phyloP scores from a whole-genome alignment of 1,284 basidiomycete genomes.

The Stereum hirsutum region DNA sequence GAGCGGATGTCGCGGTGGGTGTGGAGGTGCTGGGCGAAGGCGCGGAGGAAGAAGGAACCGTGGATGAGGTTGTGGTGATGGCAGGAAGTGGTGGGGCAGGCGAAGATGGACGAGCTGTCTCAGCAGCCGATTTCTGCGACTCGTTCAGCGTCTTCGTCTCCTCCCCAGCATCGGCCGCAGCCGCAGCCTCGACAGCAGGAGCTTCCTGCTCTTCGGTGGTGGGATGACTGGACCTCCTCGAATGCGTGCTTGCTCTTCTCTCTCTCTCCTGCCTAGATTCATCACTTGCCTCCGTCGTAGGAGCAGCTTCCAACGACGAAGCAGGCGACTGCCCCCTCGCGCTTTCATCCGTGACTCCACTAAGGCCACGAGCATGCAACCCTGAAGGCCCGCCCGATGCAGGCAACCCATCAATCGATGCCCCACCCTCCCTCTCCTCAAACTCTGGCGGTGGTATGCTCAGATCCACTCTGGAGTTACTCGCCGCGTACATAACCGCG shows the following conservation, averaged over 20 bases:
- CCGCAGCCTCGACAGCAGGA: background rate
- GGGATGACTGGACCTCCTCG: no score
- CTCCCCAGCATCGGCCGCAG: background rate
- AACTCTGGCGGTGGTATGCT: constrained; percentile 27
- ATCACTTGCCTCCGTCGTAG: no score
- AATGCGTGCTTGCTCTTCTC: no score
- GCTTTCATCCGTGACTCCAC: background rate
- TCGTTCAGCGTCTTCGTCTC: background rate
- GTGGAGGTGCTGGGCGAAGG: background rate
- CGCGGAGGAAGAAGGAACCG: background rate
- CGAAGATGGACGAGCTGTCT: background rate
- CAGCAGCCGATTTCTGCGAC: background rate
- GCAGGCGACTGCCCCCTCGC: background rate
- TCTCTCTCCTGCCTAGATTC: no score
- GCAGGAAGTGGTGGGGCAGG: background rate
- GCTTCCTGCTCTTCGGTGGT: no score
- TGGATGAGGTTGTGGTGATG: background rate
- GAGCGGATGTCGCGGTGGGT: background rate
- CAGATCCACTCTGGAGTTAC: constrained; percentile 23
- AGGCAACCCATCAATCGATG: constrained; percentile 12
- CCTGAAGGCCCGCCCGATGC: background rate
- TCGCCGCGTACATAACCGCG: constrained; percentile 31
- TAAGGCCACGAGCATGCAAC: background rate
- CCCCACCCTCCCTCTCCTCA: constrained; percentile 11
- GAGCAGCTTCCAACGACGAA: no score